Base-by-base conservation (phyloP, 179 eudicot species). In the Beta macrorhiza region DNA sequence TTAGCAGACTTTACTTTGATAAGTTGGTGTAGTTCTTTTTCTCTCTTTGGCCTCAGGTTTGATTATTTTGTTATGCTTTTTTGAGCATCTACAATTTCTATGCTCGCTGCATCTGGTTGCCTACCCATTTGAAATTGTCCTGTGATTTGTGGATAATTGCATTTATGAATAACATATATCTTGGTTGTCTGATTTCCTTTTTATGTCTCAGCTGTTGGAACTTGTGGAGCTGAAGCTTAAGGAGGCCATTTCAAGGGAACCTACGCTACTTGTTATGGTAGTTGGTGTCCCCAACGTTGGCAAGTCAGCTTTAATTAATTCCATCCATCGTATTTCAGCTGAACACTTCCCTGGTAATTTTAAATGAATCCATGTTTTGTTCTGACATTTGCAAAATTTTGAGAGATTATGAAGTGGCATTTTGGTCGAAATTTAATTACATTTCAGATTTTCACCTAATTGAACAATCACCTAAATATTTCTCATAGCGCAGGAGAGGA, bases 221-320 rank as follows among this genome's bases (percentile, higher is more conserved):
- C 91, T 95, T 52, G 97, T 89, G 82, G 98, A 95, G 87, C 91
- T 88, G 84, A 95, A 95, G 87, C 89, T 95, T 70, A 95, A 90
- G 86, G 99, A 95, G 84, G 87, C 82, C 20, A 95, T 95, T 52
- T 84, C 88, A 73, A 86, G 89, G 92, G 96, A 95, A 83, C 98
- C 98, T 73, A 95, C 99, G 25, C 90, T 95, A 20, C 93, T 92
- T 78, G 92, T 95, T 58, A 94, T 95, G 98, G 99, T 95, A 45
- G 93, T 95, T 83, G 99, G 99, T 62, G 99, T 93, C 81, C 98
- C 99, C n/a, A 95, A 95, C 76, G 99, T 93, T 79, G 99, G 99
- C 76, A 95, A 95, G 80, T 95, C 99, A 16, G 98, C 94, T 82
- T 89, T 95, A 77, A 95, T 95, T 63, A 95, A 95, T 80, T 89